Evolutionary conservation across 208 protist species (phyloP), one percentile per base, ranked within the genome.

Genomic region (Wallacemonas sp.): DNA sequence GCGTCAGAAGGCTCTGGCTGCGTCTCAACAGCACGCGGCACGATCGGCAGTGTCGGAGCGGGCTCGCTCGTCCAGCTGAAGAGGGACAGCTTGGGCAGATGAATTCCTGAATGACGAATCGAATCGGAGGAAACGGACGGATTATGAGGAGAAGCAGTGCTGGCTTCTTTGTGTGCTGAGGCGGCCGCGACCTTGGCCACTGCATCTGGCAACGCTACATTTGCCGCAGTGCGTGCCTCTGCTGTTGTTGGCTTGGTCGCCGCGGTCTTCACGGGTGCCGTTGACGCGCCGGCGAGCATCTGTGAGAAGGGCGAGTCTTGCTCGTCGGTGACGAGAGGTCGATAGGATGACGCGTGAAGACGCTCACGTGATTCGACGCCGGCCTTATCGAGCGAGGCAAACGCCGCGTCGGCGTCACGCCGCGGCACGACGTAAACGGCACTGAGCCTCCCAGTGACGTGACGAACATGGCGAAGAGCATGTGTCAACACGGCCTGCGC

Each of bases 401-500:
- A 3, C 30, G 31, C 51, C 6, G 51, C 51, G 2, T 47, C 41
- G 2, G 38, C 9, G 24, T 33, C 41, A n/a, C 27, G 36, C 2
- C n/a, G 17, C 22, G 28, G 4, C 14, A 39, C 51, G 4, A 58
- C 51, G 28, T 22, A 58, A 2, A 58, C 51, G 2, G n/a, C 51
- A 4, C 51, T 31, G n/a, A 58, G 51, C 17, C 51, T 26, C 2
- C 51, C 51, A 14, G 17, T 2, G 22, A 53, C 22, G 21, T 55
- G 45, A n/a, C 44, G 24, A 12, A 69, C 51, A 6, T 21, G 14
- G 38, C 63, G 61, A 44, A 79, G 44, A 5, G 72, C 77, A 11
- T 69, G 36, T 12, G 62, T 26, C 27, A 82, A 38, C 42, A 66
- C 65, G 1, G 24, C 49, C 59, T 75, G 64, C 39, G 54, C 27